Percentiles rank a stretch among this genome's conserved stretches.
Conservation (phyloP, 345 rosid genomes). For the Nasturtium officinale region DNA sequence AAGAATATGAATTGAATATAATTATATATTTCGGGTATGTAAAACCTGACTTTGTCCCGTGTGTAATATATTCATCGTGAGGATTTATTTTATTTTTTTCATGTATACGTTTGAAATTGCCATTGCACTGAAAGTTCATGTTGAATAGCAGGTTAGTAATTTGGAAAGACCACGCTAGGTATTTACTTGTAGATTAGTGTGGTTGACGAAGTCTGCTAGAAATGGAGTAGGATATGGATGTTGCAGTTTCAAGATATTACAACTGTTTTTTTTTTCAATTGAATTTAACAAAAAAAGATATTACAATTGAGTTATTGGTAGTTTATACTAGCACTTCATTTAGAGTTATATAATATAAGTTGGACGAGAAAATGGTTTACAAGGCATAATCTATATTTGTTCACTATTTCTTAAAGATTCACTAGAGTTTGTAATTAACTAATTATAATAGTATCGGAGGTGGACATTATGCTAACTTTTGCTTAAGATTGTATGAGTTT, state of each 20-base stretch:
- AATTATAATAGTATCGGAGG: background rate
- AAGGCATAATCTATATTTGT: background rate
- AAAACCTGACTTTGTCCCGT: too few relatives aligned
- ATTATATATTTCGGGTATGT: too few relatives aligned
- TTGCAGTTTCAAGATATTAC: background rate
- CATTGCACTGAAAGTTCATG: background rate
- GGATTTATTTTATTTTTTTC: background rate
- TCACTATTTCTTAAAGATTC: background rate
- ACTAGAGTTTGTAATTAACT: background rate
- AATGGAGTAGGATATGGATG: background rate
- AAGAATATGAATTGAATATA: too few relatives aligned
- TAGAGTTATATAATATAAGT: too few relatives aligned
- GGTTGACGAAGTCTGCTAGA: background rate
- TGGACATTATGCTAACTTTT: background rate
- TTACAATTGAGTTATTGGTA: background rate
- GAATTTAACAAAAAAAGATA: too few relatives aligned
- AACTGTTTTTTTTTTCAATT: too few relatives aligned
- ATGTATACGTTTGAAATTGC: background rate
- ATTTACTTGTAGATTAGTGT: background rate
- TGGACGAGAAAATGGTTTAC: background rate
- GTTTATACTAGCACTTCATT: background rate
- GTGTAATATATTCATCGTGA: too few relatives aligned
- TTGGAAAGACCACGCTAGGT: background rate
- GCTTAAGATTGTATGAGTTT: background rate
- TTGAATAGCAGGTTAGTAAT: background rate